phyloP scores from a whole-genome alignment of 352 stramenopile species.

The Elongisporangium prolatum region DNA sequence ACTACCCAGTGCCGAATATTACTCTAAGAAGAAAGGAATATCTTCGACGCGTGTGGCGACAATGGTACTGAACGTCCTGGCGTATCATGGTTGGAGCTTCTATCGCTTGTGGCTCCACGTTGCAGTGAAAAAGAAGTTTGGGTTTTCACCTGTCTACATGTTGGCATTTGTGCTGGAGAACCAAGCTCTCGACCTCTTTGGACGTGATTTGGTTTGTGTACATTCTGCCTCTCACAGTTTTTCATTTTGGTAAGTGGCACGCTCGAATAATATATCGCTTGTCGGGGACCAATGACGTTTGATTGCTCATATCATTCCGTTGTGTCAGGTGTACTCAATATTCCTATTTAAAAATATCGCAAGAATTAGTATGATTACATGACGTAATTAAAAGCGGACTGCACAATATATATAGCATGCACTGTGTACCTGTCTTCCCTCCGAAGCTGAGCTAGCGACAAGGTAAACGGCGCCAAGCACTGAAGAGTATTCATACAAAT shows the following conservation, averaged over 20 bases:
- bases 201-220: conserved; percentile 22
- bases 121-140: conserved; percentile 15
- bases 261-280: too few relatives aligned
- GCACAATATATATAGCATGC: too few relatives aligned
- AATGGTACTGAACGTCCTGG: background rate
- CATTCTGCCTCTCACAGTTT: conserved; percentile 21
- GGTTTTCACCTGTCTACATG: conserved; percentile 17
- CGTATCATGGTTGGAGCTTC: background rate
- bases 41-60: background rate
- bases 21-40: background rate
- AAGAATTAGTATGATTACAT: too few relatives aligned
- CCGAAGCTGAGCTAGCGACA: too few relatives aligned
- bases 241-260: too few relatives aligned
- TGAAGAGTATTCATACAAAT: too few relatives aligned
- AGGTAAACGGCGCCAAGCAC: too few relatives aligned
- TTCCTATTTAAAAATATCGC: too few relatives aligned
- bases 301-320: background rate
- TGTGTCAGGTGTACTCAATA: too few relatives aligned
- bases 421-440: too few relatives aligned
- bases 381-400: too few relatives aligned
- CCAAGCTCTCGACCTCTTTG: conserved; percentile 14
- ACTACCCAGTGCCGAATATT: background rate
- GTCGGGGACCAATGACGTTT: too few relatives aligned
- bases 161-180: conserved; percentile 41
- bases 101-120: conserved; percentile 4